phyloP scores from a whole-genome alignment of 805 yeast genomes.

The Starmerella floris region DNA sequence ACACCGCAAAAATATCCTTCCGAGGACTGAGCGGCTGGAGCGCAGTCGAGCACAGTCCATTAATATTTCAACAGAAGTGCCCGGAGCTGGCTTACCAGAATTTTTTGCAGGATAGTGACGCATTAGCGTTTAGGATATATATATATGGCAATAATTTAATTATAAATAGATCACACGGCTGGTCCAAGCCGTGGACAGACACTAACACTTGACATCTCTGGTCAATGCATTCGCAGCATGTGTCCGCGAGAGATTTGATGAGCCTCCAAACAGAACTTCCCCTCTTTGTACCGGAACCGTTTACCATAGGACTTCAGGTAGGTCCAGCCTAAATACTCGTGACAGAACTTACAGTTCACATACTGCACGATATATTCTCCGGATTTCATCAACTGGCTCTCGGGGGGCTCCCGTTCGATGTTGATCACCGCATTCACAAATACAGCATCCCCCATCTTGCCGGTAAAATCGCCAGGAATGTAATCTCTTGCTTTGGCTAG shows the following conservation, averaged over 20 bases:
- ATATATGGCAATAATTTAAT: too few species aligned
- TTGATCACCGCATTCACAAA: constrained; percentile 10
- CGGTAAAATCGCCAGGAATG: constrained; percentile 12
- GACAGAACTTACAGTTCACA: constrained; percentile 13
- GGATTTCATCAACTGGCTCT: constrained; percentile 7
- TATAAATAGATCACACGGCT: too few species aligned
- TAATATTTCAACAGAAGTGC: too few species aligned
- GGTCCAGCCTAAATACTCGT: constrained; percentile 15
- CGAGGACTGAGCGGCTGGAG: too few species aligned
- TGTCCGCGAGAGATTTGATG: constrained; percentile 1
- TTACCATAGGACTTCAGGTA: constrained; percentile 9
- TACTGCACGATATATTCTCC: constrained; percentile 13
- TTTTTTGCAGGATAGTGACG: too few species aligned
- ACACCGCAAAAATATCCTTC: too few species aligned
- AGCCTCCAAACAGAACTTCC: constrained; percentile 14
- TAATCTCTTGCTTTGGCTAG: constrained; percentile 5
- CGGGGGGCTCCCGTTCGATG: constrained; percentile 4
- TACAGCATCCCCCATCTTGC: constrained; percentile 9
- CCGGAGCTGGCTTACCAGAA: too few species aligned
- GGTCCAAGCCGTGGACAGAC: too few species aligned
- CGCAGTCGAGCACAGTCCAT: too few species aligned
- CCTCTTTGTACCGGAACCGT: constrained; percentile 12
- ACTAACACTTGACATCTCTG: too few species aligned
- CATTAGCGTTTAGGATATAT: too few species aligned
- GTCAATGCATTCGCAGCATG: not conserved